Evolutionary conservation across 164 flowering plant genomes (phyloP), one percentile per base, ranked within the genome.

Genomic region (Macadamia tetraphylla): DNA sequence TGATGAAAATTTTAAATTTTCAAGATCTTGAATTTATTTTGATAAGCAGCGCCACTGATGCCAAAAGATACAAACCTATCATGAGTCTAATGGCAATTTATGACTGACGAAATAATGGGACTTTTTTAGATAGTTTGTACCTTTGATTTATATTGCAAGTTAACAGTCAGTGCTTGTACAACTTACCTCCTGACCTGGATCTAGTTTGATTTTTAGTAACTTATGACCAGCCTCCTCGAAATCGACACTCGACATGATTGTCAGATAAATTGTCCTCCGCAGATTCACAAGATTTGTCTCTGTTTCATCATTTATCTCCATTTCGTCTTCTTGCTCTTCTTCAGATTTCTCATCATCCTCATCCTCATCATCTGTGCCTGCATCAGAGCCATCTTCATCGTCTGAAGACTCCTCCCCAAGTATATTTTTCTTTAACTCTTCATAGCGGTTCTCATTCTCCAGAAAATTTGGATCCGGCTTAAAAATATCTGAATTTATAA

Each of bases 211-310:
- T 77, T 95, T 89, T 66, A 95, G 71, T 2, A 95, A 81, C 73
- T 95, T 95, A 71, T 95, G 99, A 1, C 99, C 99, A 67, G 99
- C 99, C 74, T 95, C 99, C 81, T 95, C 99, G 81, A 92, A 95
- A 74, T 92, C 97, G 61, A 90, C 98, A 82, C 99, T 95, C 31
- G 97, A 92, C 99, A 95, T 95, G 60, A 92, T 92, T 14, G 99
- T 92, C 44, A 95, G 76, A 78, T 95, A 92, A 58, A 92, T 95
- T 48, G 97, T 95, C 75, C 98, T 88, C 29, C 99, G 75, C 31
- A 92, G 82, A 70, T 92, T 92, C 5, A 95, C 82, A 69, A 95
- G 88, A 74, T 92, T 91, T 23, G 99, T 95, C 79, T 95, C 98
- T 18, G 99, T 95, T 62, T 88, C 98, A 80, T 95, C 99, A 55